Conservation (phyloP, 2,329 filamentous ascomycete species). For the Apiospora koreana region DNA sequence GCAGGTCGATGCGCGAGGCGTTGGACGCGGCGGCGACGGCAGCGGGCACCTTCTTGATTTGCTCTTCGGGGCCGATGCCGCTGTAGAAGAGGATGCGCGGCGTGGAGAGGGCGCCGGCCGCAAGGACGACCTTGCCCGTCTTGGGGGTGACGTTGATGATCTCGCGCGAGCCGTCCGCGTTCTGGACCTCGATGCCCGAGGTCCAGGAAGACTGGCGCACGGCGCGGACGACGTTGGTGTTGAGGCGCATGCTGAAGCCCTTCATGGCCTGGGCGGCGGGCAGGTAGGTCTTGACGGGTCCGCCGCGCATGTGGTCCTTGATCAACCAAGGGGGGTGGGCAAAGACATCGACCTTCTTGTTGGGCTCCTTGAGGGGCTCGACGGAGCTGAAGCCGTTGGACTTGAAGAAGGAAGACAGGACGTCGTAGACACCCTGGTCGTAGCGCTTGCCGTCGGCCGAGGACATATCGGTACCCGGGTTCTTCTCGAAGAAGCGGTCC, state of each 20-base stretch:
- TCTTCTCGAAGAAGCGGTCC: conserved; percentile 28
- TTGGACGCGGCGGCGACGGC: conserved; percentile 35
- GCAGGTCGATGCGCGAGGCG: conserved; percentile 37
- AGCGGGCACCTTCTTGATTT: conserved; percentile 38
- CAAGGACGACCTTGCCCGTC: conserved; percentile 56
- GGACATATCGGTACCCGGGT: conserved; percentile 27
- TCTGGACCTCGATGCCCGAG: conserved; percentile 55
- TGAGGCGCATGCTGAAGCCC: conserved; percentile 22
- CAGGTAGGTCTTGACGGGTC: conserved; percentile 21
- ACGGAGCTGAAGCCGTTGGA: conserved; percentile 19
- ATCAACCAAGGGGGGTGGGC: conserved; percentile 57
- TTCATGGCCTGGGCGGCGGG: conserved; percentile 18
- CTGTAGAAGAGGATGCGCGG: conserved; percentile 58
- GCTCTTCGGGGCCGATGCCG: conserved; percentile 55
- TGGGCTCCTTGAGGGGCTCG: conserved; percentile 18
- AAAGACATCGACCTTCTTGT: conserved; percentile 20
- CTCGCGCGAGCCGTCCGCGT: conserved; percentile 47
- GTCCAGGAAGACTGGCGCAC: conserved; percentile 42
- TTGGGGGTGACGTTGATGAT: conserved; percentile 51
- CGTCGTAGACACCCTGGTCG: conserved; percentile 19
- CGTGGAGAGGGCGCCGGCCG: conserved; percentile 57
- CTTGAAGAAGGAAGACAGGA: conserved; percentile 20
- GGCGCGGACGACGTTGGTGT: conserved; percentile 24
- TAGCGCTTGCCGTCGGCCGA: conserved; percentile 27
- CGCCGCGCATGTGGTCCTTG: conserved; percentile 18